These are phyloP conservation scores for Dalbergia cultrata DNA, from an alignment of 306 rosid species.

Conservation along the genomic window DNA sequence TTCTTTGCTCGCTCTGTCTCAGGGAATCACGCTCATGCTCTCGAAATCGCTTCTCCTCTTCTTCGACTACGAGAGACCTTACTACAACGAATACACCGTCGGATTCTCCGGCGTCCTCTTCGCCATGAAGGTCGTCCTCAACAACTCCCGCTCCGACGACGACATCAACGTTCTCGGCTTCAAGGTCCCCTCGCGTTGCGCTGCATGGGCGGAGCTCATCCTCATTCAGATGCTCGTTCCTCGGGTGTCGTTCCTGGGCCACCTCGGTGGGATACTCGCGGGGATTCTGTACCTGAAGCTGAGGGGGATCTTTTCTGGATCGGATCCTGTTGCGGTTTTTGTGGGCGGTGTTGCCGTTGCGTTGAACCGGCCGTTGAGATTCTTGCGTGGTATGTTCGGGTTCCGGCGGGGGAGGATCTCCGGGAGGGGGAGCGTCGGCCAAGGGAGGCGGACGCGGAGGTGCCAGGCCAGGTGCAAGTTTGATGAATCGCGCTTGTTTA, in stretches of 20 bases:
- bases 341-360: conserved; percentile 54
- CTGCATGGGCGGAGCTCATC: conserved; percentile 87
- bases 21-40: conserved; percentile 72
- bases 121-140: conserved; percentile 92
- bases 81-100: conserved; percentile 71
- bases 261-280: conserved; percentile 88
- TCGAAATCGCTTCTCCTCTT: conserved; percentile 74
- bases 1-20: conserved; percentile 71
- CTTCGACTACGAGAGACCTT: conserved; percentile 69
- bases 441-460: conserved; percentile 54
- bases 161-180: conserved; percentile 67
- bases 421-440: conserved; percentile 66
- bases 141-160: conserved; percentile 52
- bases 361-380: conserved; percentile 64
- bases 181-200: conserved; percentile 67
- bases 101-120: conserved; percentile 95
- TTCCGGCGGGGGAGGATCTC: conserved; percentile 53
- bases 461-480: conserved; percentile 64
- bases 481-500: conserved; percentile 59
- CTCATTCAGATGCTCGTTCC: conserved; percentile 82
- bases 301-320: conserved; percentile 60
- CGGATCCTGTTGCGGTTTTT: conserved; percentile 55
- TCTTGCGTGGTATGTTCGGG: conserved; percentile 42
- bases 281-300: conserved; percentile 72
- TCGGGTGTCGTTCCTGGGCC: conserved; percentile 84